Evolutionary conservation across 495 filamentous ascomycete genomes (phyloP).

Genomic region (Lasiosphaeria ovina): DNA sequence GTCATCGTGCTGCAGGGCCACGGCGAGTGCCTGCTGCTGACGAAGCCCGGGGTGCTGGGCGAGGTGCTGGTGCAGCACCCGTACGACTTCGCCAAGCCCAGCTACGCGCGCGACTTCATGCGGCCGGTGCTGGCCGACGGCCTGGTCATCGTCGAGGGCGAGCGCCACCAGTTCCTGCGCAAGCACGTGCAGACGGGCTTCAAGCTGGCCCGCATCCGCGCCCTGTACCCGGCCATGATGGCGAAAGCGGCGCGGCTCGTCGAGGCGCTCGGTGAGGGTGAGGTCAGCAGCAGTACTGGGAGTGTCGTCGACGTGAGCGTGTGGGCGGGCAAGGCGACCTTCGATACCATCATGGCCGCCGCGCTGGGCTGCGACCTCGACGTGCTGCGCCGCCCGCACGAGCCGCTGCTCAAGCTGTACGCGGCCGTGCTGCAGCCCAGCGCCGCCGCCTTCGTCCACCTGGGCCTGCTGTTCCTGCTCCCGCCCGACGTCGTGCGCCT

Average conservation of each 20-base stretch:
- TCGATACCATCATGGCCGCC: constrained; percentile 83
- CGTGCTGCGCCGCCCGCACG: constrained; percentile 59
- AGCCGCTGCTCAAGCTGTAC: constrained; percentile 67
- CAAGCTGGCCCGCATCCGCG: constrained; percentile 76
- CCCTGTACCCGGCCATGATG: constrained; percentile 83
- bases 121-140: constrained; percentile 70
- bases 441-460: constrained; percentile 38
- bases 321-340: constrained; percentile 70
- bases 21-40: constrained; percentile 60
- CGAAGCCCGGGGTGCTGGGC: constrained; percentile 58
- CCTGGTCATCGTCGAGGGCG: constrained; percentile 75
- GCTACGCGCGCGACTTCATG: constrained; percentile 52
- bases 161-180: constrained; percentile 76
- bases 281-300: constrained; percentile 36
- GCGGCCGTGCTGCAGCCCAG: constrained; percentile 50
- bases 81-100: constrained; percentile 77
- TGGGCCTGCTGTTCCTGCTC: constrained; percentile 42
- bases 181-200: constrained; percentile 82
- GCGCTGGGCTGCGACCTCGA: constrained; percentile 77
- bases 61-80: constrained; percentile 64
- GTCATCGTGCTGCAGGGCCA: constrained; percentile 68
- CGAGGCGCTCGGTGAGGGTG: constrained; percentile 22
- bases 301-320: constrained; percentile 58
- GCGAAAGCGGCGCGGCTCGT: constrained; percentile 47
- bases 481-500: constrained; percentile 46